phyloP scores from a whole-genome alignment of 768 basidiomycete genomes.

The Epithele typhae region DNA sequence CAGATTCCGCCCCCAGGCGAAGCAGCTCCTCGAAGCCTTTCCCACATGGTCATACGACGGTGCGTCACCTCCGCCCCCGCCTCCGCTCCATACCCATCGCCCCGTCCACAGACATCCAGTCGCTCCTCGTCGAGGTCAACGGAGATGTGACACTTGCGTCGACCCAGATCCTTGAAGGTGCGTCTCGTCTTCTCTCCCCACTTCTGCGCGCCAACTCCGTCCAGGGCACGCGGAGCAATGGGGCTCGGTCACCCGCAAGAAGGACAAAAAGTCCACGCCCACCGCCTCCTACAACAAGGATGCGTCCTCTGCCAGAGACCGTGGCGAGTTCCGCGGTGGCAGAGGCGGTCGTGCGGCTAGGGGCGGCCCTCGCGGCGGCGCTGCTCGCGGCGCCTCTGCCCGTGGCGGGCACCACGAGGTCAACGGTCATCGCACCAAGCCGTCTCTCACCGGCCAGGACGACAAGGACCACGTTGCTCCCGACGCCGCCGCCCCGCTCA shows the following conservation, averaged over 20 bases:
- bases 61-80: constrained; percentile 25
- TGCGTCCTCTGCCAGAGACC: constrained; percentile 36
- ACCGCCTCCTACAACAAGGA: constrained; percentile 48
- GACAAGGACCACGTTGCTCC: constrained; percentile 13
- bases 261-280: constrained; percentile 72
- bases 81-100: constrained; percentile 18
- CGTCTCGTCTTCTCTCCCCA: constrained; percentile 11
- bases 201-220: constrained; percentile 9
- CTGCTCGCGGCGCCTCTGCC: constrained; percentile 37
- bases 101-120: constrained; percentile 52
- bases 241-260: constrained; percentile 83
- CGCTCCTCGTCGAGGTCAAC: constrained; percentile 58
- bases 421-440: constrained; percentile 33
- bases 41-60: constrained; percentile 70
- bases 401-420: constrained; percentile 44
- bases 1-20: constrained; percentile 51
- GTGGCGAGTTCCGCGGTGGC: constrained; percentile 55
- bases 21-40: constrained; percentile 68
- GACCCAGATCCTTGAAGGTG: constrained; percentile 74
- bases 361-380: constrained; percentile 41
- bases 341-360: constrained; percentile 63
- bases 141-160: constrained; percentile 71
- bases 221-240: constrained; percentile 74
- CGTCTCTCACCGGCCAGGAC: constrained; percentile 22
- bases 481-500: constrained; percentile 26